Conservation (phyloP, 2,329 filamentous ascomycete genomes). For the Fusarium pseudoanthophilum region DNA sequence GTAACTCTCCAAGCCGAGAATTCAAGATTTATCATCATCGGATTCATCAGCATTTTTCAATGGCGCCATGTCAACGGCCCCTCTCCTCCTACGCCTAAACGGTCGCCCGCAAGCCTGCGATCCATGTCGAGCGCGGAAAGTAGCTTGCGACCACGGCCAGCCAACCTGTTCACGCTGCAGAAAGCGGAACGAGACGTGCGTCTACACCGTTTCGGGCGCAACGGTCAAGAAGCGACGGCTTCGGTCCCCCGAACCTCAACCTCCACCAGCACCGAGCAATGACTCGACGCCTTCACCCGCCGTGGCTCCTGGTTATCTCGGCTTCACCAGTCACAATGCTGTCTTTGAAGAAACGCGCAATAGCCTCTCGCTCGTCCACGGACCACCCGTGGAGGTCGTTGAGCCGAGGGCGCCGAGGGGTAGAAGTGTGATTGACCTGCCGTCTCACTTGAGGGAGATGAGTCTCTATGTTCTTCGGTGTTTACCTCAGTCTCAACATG, state of each 20-base stretch:
- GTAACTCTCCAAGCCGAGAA: conserved; percentile 14
- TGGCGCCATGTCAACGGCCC: conserved; percentile 29
- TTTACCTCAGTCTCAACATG: conserved; percentile 44
- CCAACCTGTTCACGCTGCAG: conserved; percentile 54
- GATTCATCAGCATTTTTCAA: conserved; percentile 11
- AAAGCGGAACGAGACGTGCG: conserved; percentile 51
- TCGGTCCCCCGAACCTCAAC: conserved; percentile 7
- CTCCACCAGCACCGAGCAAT: neutral
- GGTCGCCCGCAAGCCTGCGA: conserved; percentile 48
- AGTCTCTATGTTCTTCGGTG: conserved; percentile 52
- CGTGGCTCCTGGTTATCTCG: conserved; percentile 53
- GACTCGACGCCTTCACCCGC: conserved; percentile 35
- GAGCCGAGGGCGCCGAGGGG: conserved; percentile 4
- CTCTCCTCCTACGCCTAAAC: conserved; percentile 43
- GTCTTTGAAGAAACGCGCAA: conserved; percentile 56
- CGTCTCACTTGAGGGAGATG: conserved; percentile 49
- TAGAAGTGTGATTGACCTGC: conserved; percentile 33
- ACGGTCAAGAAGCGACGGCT: conserved; percentile 31
- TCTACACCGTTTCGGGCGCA: conserved; percentile 47
- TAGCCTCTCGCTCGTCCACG: conserved; percentile 51
- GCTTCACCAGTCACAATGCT: conserved; percentile 56
- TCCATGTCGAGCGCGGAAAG: conserved; percentile 55
- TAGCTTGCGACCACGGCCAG: conserved; percentile 56
- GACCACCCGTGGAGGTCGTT: conserved; percentile 18
- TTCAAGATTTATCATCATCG: conserved; percentile 17